A percentile compares a stretch with the other conserved stretches of the same genome.
phyloP scores from a whole-genome alignment of 2,329 filamentous ascomycete genomes.

The Clonostachys byssicola region DNA sequence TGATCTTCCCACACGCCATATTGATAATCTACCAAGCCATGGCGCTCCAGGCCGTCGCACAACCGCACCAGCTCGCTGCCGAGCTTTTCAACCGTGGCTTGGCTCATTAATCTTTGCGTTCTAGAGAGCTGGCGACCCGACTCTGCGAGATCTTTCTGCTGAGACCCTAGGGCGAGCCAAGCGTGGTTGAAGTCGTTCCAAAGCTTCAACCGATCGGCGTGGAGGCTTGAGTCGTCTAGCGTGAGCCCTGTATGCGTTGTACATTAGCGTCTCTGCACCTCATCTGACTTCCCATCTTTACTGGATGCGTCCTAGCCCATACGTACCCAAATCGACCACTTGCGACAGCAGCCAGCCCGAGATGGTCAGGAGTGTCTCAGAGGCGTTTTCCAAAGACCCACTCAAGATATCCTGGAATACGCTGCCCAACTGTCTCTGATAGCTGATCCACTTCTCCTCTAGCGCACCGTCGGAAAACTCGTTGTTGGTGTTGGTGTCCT shows the following conservation, averaged over 20 bases:
- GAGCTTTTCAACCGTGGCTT: conserved; percentile 70
- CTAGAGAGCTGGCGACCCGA: conserved; percentile 55
- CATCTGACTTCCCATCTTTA: background rate
- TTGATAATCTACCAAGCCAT: conserved; percentile 95
- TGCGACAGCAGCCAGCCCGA: conserved; percentile 54
- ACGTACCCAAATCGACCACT: conserved; percentile 50
- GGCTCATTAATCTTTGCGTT: conserved; percentile 61
- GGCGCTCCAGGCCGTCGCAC: conserved; percentile 82
- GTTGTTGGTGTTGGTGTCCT: conserved; percentile 26
- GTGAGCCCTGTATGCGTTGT: conserved; percentile 65
- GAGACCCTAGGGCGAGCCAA: conserved; percentile 81
- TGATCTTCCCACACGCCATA: conserved; percentile 95
- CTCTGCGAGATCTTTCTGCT: conserved; percentile 72
- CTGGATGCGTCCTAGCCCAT: background rate
- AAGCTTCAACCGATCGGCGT: conserved; percentile 73
- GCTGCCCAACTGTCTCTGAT: conserved; percentile 55
- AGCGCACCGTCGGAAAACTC: conserved; percentile 51
- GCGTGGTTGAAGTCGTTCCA: conserved; percentile 95
- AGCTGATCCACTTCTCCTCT: conserved; percentile 66
- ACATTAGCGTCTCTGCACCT: conserved; percentile 2
- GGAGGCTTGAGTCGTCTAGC: conserved; percentile 73
- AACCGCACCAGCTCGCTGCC: conserved; percentile 77
- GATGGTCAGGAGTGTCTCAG: conserved; percentile 46
- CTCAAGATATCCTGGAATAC: conserved; percentile 69
- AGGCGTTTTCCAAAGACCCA: conserved; percentile 42